phyloP scores from a whole-genome alignment of 139 green algal genomes.

The Mychonastes homosphaera region DNA sequence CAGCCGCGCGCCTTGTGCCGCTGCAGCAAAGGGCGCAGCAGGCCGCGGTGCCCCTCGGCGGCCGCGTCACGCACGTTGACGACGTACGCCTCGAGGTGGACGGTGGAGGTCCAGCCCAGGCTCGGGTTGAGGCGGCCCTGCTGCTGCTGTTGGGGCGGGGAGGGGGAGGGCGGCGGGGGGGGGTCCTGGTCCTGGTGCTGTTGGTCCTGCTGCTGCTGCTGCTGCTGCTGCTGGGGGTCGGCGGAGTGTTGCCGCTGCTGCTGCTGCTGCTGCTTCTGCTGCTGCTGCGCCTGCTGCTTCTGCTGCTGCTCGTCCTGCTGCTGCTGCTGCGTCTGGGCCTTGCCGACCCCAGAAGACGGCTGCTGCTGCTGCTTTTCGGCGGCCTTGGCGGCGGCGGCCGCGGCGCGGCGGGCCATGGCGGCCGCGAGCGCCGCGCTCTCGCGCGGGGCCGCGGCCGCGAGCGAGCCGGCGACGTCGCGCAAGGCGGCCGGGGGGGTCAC shows the following conservation, averaged over 20 bases:
- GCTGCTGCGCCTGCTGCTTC: no score
- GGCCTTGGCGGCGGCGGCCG: no score
- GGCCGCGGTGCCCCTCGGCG: conserved; percentile 21
- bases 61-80: conserved; percentile 35
- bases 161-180: no score
- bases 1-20: conserved; percentile 29
- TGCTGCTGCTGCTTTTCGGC: no score
- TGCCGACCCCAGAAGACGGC: no score
- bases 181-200: background rate
- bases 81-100: conserved; percentile 33
- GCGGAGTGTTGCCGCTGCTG: background rate
- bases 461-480: no score
- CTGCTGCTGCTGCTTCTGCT: conserved; percentile 3
- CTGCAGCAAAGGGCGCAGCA: conserved; percentile 45
- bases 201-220: background rate
- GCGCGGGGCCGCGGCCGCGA: no score
- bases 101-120: background rate
- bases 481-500: no score
- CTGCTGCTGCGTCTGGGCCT: no score
- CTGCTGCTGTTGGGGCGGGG: background rate
- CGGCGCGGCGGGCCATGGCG: no score
- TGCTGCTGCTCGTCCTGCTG: background rate
- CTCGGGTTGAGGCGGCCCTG: background rate
- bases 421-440: no score
- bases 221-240: background rate